These are phyloP conservation scores for Vachellia collinsii DNA, from an alignment of 306 rosid species.

Conservation along the genomic window DNA sequence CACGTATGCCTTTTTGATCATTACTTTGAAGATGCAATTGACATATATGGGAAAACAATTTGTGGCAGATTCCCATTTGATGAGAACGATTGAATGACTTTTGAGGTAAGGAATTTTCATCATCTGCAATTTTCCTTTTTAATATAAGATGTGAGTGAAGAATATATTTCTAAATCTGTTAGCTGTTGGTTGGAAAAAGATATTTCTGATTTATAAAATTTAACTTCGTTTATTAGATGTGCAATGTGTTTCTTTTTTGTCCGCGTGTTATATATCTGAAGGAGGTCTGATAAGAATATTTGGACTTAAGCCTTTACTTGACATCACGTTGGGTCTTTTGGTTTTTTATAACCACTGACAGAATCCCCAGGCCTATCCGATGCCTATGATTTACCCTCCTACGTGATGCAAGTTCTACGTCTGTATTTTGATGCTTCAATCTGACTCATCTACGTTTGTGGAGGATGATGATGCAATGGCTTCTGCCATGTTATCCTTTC, in stretches of 20 bases:
- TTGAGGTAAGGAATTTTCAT: slow-evolving; percentile 74
- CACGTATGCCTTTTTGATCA: slow-evolving; percentile 85
- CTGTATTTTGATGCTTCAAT: no score
- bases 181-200: slow-evolving; percentile 21
- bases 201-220: neutral
- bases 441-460: no score
- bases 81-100: slow-evolving; percentile 74
- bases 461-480: no score
- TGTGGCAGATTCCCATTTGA: slow-evolving; percentile 90
- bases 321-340: slow-evolving; percentile 5
- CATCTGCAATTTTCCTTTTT: slow-evolving; percentile 28
- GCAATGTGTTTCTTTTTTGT: slow-evolving; percentile 7
- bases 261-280: slow-evolving; percentile 7
- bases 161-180: slow-evolving; percentile 34
- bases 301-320: slow-evolving; percentile 24
- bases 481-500: no score
- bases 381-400: no score
- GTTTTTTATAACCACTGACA: no score
- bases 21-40: slow-evolving; percentile 87
- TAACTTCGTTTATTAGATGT: slow-evolving; percentile 7
- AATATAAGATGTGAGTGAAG: slow-evolving; percentile 22
- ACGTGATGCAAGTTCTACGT: no score
- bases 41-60: slow-evolving; percentile 84
- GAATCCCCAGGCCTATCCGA: no score
- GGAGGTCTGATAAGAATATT: slow-evolving; percentile 7